Base-by-base conservation (phyloP, 2,329 filamentous ascomycete species). In the Pseudogymnoascus sp. region DNA sequence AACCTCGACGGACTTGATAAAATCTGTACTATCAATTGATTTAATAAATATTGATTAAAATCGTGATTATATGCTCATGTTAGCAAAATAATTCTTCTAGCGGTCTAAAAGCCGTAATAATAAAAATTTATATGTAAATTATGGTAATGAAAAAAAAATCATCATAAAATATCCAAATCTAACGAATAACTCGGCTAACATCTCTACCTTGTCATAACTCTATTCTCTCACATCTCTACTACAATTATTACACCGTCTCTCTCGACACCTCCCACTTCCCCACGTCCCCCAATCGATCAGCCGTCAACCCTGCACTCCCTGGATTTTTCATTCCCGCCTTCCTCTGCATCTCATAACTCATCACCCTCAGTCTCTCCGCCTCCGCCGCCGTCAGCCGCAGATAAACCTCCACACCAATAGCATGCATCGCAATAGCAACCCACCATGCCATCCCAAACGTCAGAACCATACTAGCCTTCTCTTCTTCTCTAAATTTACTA, bases 331-430 rank as follows among this genome's bases (percentile, higher is more conserved):
- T 78, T 0, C 83, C 83, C 4, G 80, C 78, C 65, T 82, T 81
- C 6, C 84, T 66, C 67, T 87, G 83, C 47, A 79, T 75, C 69
- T 83, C 78, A 67, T 83, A 85, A 5, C 80, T 83, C 1, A 86
- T 76, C n/a, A 78, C 75, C 10, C 83, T 77, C 57, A 87, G 71
- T 5, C 84, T 75, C 50, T 84, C 76, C 0, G 75, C 74, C 68
- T 87, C 84, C 11, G 71, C 76, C 0, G 83, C 82, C 0, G 84
- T 87, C 19, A 84, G 70, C 2, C 71, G 74, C 21, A 86, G 72
- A 74, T 85, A 77, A 64, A 81, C 38, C 69, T 84, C 82, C 0
- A 79, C 74, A 0, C 76, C 78, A 19, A 82, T 60, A 9, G 74
- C 75, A 67, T 87, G 84, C 1, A 87, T 60, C 0, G 76, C 66